Percentiles rank a stretch among this genome's conserved stretches.
Evolutionary conservation across 345 rosid species (phyloP).

Genomic region (Populus simonii): DNA sequence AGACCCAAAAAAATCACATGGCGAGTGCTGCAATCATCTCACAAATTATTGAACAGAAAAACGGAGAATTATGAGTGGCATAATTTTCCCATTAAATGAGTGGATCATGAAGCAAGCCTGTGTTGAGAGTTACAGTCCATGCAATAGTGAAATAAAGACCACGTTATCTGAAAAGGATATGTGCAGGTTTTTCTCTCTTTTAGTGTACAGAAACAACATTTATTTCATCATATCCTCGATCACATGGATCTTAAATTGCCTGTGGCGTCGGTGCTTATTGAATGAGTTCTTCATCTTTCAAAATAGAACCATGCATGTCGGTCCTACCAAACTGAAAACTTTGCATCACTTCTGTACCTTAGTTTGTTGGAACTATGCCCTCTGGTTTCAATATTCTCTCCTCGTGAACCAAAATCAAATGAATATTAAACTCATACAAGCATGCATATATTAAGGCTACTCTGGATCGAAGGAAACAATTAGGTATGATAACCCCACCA

Average conservation of each 20-base stretch:
- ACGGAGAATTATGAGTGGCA: background rate
- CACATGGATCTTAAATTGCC: constrained; percentile 37
- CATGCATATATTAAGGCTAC: background rate
- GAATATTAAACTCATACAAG: background rate
- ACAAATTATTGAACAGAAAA: background rate
- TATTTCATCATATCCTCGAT: constrained; percentile 22
- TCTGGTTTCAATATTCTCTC: no score
- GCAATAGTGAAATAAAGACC: constrained; percentile 17
- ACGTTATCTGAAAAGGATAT: background rate
- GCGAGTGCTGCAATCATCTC: background rate
- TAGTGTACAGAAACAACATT: constrained; percentile 12
- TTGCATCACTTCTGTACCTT: background rate
- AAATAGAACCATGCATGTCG: background rate
- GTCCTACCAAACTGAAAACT: background rate
- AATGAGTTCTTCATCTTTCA: constrained; percentile 12
- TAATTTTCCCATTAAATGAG: constrained; percentile 28
- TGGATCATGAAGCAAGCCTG: constrained; percentile 32
- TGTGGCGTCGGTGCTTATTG: constrained; percentile 19
- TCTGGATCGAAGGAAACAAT: no score
- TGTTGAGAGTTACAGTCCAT: constrained; percentile 13
- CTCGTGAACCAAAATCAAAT: no score
- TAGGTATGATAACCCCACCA: no score
- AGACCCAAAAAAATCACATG: background rate
- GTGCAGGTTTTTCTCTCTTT: background rate
- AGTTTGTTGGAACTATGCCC: background rate